Evolutionary conservation across 495 filamentous ascomycete genomes (phyloP).

Genomic region (Staphylotrichum tortipilum): DNA sequence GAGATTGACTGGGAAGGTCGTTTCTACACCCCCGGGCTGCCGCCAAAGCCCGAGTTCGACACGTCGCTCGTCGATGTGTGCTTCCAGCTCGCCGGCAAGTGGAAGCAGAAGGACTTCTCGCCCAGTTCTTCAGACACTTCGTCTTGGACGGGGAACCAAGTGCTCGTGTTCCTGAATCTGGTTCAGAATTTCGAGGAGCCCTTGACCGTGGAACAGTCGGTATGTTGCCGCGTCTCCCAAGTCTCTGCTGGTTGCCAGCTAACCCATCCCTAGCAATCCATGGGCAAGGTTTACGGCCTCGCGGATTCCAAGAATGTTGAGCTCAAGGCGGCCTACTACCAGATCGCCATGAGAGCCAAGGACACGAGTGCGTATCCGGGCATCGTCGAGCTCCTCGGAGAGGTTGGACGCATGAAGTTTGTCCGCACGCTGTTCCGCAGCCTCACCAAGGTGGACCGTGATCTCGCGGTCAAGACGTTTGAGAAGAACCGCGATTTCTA

Average conservation of each 20-base stretch:
- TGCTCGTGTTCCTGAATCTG: conserved; percentile 78
- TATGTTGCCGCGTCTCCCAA: conserved; percentile 4
- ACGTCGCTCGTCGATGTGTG: conserved; percentile 80
- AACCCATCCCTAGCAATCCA: conserved; percentile 34
- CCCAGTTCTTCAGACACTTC: conserved; percentile 60
- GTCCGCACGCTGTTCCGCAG: conserved; percentile 73
- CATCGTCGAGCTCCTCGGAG: conserved; percentile 64
- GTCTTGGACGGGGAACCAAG: conserved; percentile 71
- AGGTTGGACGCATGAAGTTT: conserved; percentile 94
- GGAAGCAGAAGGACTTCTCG: conserved; percentile 57
- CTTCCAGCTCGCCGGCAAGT: conserved; percentile 71
- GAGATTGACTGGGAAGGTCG: conserved; percentile 79
- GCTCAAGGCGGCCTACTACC: conserved; percentile 67
- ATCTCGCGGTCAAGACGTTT: conserved; percentile 73
- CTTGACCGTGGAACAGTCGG: conserved; percentile 51
- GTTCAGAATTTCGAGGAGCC: conserved; percentile 56
- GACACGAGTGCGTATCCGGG: conserved; percentile 57
- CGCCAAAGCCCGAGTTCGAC: conserved; percentile 84
- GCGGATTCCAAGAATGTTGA: conserved; percentile 69
- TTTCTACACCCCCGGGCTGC: conserved; percentile 78
- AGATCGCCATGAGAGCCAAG: conserved; percentile 65
- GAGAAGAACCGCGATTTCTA: conserved; percentile 84
- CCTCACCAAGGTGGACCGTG: conserved; percentile 61
- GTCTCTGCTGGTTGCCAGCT: neutral
- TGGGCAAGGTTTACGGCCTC: conserved; percentile 67